Evolutionary conservation across 495 filamentous ascomycete genomes (phyloP).

Genomic region (Tuber aestivum): DNA sequence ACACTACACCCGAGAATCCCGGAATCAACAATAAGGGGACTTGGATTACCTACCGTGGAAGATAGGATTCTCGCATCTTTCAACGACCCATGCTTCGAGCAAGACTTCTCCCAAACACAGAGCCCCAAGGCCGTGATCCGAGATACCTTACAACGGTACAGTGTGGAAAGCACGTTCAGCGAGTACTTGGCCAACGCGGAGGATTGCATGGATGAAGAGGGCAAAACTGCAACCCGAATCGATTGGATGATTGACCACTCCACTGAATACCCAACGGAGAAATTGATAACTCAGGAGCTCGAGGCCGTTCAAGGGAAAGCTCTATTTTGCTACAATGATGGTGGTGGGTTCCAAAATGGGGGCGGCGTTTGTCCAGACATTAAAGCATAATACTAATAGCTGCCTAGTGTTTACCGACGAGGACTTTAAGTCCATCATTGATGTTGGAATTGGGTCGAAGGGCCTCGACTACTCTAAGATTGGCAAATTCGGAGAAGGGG

Average conservation of each 20-base stretch:
- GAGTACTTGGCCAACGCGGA: constrained; percentile 50
- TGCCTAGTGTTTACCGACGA: constrained; percentile 42
- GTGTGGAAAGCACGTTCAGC: constrained; percentile 44
- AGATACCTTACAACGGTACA: constrained; percentile 46
- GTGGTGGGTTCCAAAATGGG: constrained; percentile 21
- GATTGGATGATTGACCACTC: constrained; percentile 45
- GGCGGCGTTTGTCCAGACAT: not conserved
- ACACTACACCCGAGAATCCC: constrained; percentile 42
- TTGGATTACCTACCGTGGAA: constrained; percentile 41
- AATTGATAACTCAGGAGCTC: constrained; percentile 40
- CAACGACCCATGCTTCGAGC: constrained; percentile 43
- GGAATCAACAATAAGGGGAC: constrained; percentile 20
- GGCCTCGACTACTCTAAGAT: constrained; percentile 41
- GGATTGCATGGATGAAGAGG: constrained; percentile 31
- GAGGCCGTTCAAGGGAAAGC: constrained; percentile 43
- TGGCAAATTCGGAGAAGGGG: constrained; percentile 47
- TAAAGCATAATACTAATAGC: constrained; percentile 4
- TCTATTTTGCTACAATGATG: constrained; percentile 46
- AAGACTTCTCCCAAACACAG: constrained; percentile 46
- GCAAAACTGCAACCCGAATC: constrained; percentile 40
- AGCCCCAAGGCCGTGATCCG: constrained; percentile 41
- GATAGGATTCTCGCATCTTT: constrained; percentile 37
- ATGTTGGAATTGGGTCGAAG: constrained; percentile 47
- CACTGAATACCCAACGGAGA: constrained; percentile 12
- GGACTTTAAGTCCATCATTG: constrained; percentile 45